Percentiles rank a stretch among this genome's conserved stretches.
Evolutionary conservation across 805 yeast species (phyloP).

Genomic region (Candida parachauliodes): DNA sequence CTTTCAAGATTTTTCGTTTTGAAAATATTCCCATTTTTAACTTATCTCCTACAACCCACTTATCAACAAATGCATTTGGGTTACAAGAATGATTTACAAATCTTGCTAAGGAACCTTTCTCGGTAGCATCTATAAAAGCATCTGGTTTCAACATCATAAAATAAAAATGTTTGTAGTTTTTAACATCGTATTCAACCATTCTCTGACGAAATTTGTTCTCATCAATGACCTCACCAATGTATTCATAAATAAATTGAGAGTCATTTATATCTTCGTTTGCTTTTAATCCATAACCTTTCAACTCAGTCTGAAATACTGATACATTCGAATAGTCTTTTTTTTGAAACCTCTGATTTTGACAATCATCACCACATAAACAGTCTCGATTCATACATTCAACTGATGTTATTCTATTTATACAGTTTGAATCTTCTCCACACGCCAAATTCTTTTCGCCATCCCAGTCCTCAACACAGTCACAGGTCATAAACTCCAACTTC

Average conservation of each 20-base stretch:
- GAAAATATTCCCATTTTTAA: constrained; percentile 94
- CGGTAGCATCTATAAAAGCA: constrained; percentile 93
- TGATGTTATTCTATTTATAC: constrained; percentile 88
- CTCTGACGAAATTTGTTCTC: constrained; percentile 71
- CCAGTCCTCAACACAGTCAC: constrained; percentile 74
- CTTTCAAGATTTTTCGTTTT: constrained; percentile 60
- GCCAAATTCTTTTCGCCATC: constrained; percentile 49
- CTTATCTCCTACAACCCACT: constrained; percentile 93
- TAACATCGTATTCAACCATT: constrained; percentile 68
- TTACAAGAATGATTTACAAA: constrained; percentile 94
- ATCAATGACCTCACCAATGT: constrained; percentile 90
- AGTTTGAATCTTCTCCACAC: constrained; percentile 81
- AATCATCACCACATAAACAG: constrained; percentile 69
- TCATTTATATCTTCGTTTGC: constrained; percentile 57
- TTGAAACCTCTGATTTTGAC: constrained; percentile 90
- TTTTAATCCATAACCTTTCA: constrained; percentile 87
- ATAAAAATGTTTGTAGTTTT: constrained; percentile 76
- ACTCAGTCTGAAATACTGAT: constrained; percentile 78
- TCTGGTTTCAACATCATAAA: constrained; percentile 94
- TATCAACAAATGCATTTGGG: constrained; percentile 93
- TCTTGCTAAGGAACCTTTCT: constrained; percentile 81
- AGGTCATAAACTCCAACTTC: constrained; percentile 75
- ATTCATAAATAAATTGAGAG: constrained; percentile 81
- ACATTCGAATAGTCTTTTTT: constrained; percentile 65
- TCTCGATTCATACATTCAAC: constrained; percentile 80